These are phyloP conservation scores for Lactarius pseudohatsudake DNA, from an alignment of 768 basidiomycete species.

Conservation along the genomic window DNA sequence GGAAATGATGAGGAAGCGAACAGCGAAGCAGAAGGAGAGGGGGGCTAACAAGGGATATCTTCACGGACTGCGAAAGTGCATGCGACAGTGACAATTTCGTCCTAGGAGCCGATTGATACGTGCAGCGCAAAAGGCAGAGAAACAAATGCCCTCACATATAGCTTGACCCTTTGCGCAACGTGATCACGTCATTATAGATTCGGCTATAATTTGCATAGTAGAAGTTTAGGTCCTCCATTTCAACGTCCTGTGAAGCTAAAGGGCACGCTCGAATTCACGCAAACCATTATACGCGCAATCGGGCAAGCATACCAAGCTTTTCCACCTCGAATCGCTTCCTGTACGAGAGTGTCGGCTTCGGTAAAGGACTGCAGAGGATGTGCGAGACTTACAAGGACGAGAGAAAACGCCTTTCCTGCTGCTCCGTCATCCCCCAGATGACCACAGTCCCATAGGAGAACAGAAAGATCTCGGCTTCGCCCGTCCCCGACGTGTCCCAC, in stretches of 20 bases:
- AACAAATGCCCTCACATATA: slow-evolving; percentile 70
- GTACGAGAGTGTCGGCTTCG: slow-evolving; percentile 15
- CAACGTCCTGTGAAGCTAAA: slow-evolving; percentile 82
- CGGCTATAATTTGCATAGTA: slow-evolving; percentile 97
- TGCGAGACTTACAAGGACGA: slow-evolving; percentile 72
- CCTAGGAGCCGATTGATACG: slow-evolving; percentile 46
- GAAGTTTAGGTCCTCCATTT: slow-evolving; percentile 96
- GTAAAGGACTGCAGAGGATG: background rate
- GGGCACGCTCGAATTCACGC: slow-evolving; percentile 15
- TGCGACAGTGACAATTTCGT: slow-evolving; percentile 95
- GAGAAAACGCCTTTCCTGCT: slow-evolving; percentile 87
- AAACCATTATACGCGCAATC: slow-evolving; percentile 12
- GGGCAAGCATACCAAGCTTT: slow-evolving; percentile 60
- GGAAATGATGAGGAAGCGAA: background rate
- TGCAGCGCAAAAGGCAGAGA: slow-evolving; percentile 22
- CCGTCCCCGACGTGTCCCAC: slow-evolving; percentile 57
- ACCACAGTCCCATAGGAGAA: slow-evolving; percentile 95
- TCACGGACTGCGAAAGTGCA: slow-evolving; percentile 93
- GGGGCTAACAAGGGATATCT: slow-evolving; percentile 78
- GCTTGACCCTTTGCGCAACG: slow-evolving; percentile 88
- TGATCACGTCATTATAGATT: slow-evolving; percentile 98
- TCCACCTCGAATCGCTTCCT: slow-evolving; percentile 96
- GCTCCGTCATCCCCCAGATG: slow-evolving; percentile 96
- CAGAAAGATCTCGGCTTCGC: slow-evolving; percentile 86
- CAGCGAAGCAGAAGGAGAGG: background rate